phyloP scores from a whole-genome alignment of 495 filamentous ascomycete species.

The Talaromyces ruber region DNA sequence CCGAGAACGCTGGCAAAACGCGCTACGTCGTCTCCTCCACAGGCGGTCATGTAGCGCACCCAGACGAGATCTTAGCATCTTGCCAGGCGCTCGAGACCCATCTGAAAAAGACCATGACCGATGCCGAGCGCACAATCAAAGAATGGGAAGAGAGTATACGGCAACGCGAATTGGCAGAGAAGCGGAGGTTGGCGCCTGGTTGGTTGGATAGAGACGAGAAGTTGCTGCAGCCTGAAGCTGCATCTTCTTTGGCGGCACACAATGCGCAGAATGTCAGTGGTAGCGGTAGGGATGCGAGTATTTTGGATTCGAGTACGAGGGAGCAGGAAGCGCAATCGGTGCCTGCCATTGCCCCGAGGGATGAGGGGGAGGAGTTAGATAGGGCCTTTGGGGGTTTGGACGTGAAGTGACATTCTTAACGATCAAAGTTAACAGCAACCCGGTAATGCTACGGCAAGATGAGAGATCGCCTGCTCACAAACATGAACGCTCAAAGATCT shows the following conservation, averaged over 20 bases:
- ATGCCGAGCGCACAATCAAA: slow-evolving; percentile 55
- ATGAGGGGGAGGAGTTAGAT: slow-evolving; percentile 76
- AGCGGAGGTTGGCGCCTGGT: slow-evolving; percentile 81
- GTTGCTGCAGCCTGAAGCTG: slow-evolving; percentile 59
- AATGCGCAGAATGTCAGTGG: neutral
- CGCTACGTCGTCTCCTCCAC: slow-evolving; percentile 65
- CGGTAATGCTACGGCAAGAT: neutral
- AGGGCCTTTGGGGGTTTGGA: slow-evolving; percentile 72
- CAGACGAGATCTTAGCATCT: slow-evolving; percentile 71
- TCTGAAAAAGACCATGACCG: slow-evolving; percentile 51
- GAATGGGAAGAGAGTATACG: slow-evolving; percentile 63
- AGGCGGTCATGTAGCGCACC: slow-evolving; percentile 69
- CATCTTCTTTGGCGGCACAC: neutral
- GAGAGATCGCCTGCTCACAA: neutral
- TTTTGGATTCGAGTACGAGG: slow-evolving; percentile 36
- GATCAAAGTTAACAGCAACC: neutral
- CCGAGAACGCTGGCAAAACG: slow-evolving; percentile 26
- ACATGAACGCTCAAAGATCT: neutral
- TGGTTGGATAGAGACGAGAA: slow-evolving; percentile 89
- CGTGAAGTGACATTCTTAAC: slow-evolving; percentile 27
- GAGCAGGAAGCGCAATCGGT: slow-evolving; percentile 28
- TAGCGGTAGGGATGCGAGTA: slow-evolving; percentile 15
- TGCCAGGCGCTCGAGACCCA: slow-evolving; percentile 71
- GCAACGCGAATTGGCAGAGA: slow-evolving; percentile 82
- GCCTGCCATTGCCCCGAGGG: slow-evolving; percentile 40